Evolutionary conservation across 371 early-diverging fungal genomes (phyloP).

Genomic region (Apophysomyces variabilis): DNA sequence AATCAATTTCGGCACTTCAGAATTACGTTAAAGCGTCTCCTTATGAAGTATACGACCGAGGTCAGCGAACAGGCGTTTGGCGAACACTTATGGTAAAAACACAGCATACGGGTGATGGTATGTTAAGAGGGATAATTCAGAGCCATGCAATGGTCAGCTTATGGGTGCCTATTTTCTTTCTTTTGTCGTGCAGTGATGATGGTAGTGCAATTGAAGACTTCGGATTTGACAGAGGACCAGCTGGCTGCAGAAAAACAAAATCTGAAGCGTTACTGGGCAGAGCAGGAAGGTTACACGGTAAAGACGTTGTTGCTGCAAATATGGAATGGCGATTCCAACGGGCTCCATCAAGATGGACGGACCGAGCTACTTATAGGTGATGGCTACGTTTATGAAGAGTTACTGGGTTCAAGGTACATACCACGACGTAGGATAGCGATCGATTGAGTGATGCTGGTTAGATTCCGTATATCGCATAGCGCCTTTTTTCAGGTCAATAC

Average conservation of each 20-base stretch:
- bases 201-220: constrained; percentile 64
- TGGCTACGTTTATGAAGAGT: constrained; percentile 65
- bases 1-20: constrained; percentile 16
- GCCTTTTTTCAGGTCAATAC: constrained; percentile 88
- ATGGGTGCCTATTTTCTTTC: background rate
- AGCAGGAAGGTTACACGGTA: constrained; percentile 30
- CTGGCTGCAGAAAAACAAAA: constrained; percentile 44
- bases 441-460: background rate
- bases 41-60: constrained; percentile 64
- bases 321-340: constrained; percentile 61
- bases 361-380: constrained; percentile 60
- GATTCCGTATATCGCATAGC: constrained; percentile 75
- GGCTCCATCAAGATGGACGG: constrained; percentile 56
- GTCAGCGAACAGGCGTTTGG: constrained; percentile 70
- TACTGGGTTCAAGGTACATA: constrained; percentile 55
- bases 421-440: background rate
- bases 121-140: too few relatives aligned
- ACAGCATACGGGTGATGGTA: constrained; percentile 42
- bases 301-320: constrained; percentile 66
- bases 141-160: too few relatives aligned
- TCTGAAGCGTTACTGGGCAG: constrained; percentile 38
- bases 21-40: constrained; percentile 50
- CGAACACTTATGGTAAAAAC: constrained; percentile 68
- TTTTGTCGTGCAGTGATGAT: constrained; percentile 54
- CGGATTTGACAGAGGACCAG: constrained; percentile 43